A percentile compares a stretch with the other conserved stretches of the same genome.
These are phyloP conservation scores for Serendipita indica DNA, from an alignment of 768 basidiomycete species.

Conservation along the genomic window DNA sequence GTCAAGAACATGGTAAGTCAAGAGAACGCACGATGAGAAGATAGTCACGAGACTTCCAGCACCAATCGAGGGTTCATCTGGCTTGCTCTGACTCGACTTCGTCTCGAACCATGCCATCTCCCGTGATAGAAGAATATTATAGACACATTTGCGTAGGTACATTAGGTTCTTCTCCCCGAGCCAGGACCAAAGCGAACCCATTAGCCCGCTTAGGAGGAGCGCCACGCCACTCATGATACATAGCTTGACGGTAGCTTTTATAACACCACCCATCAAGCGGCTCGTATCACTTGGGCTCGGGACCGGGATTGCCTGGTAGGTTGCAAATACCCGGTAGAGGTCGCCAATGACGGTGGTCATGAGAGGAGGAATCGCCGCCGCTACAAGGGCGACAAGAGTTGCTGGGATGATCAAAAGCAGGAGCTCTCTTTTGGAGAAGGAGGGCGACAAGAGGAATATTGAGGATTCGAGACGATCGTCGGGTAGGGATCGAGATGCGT, in stretches of 20 bases:
- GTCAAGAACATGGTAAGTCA: background rate
- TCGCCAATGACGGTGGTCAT: conserved; percentile 74
- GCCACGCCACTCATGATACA: conserved; percentile 49
- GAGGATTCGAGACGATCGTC: conserved; percentile 33
- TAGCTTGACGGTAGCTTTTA: conserved; percentile 43
- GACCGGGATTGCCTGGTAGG: background rate
- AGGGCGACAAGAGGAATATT: conserved; percentile 50
- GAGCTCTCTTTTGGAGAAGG: conserved; percentile 42
- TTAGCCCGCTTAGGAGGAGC: conserved; percentile 56
- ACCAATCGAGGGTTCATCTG: conserved; percentile 38
- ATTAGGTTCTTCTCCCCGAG: conserved; percentile 68
- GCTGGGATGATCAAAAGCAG: conserved; percentile 50
- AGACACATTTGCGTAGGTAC: conserved; percentile 54
- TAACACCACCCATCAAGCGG: too few relatives aligned
- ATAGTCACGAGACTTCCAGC: conserved; percentile 89
- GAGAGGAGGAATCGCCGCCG: conserved; percentile 64
- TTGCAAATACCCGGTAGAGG: conserved; percentile 39
- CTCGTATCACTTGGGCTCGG: too few relatives aligned
- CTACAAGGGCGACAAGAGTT: conserved; percentile 39
- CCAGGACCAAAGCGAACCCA: conserved; percentile 71
- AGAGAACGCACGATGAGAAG: conserved; percentile 50
- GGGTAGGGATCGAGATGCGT: background rate
- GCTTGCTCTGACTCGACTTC: conserved; percentile 30
- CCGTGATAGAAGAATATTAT: conserved; percentile 45
- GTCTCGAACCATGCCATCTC: conserved; percentile 72